Base-by-base conservation (phyloP, 768 basidiomycete genomes). In the Tylopilus sp. region DNA sequence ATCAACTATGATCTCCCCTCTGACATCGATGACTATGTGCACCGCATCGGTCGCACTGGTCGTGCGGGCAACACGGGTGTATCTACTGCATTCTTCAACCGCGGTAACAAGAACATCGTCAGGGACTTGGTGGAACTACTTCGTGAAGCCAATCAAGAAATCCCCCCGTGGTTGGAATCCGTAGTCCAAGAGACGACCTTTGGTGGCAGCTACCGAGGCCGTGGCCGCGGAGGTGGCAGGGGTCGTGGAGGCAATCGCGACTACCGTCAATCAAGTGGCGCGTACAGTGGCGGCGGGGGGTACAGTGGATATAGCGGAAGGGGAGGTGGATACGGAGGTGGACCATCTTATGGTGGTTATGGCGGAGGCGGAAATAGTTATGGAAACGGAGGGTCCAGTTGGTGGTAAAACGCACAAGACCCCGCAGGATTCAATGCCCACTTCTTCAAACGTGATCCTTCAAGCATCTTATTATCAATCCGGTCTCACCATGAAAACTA, bases 21-120 rank as follows among this genome's bases (percentile, higher is more conserved):
- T 55, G 97, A 98, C 74, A 95, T 99, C 58, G 97, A 98, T 66
- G 97, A 99, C 72, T 99, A 98, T 73, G 95, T 98, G 42, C 95
- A 98, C 70, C 94, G 93, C 65, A 96, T 95, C 63, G 93, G 93
- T 78, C 89, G 94, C 78, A 96, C 94, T 14, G 97, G 97, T 41
- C 95, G 97, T 82, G 97, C 97, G 10, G 97, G 97, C 45, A 99
- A 99, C 78, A 92, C 89, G 12, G 97, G 97, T 78, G 81, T 86
- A 59, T 87, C 89, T 24, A 99, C 97, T 14, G 93, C 96, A 6
- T 98, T 99, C 80, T 92, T 92, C 80, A 93, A 93, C 68, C 82
- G 92, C 14, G 88, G 89, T 49, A 98, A 97, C 76, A 87, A 86
- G 70, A 89, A 89, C 70, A 94, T 98, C 55, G 92, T 89, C 50